phyloP scores from a whole-genome alignment of 257 asterid genomes.

The Gentiana macrophylla region DNA sequence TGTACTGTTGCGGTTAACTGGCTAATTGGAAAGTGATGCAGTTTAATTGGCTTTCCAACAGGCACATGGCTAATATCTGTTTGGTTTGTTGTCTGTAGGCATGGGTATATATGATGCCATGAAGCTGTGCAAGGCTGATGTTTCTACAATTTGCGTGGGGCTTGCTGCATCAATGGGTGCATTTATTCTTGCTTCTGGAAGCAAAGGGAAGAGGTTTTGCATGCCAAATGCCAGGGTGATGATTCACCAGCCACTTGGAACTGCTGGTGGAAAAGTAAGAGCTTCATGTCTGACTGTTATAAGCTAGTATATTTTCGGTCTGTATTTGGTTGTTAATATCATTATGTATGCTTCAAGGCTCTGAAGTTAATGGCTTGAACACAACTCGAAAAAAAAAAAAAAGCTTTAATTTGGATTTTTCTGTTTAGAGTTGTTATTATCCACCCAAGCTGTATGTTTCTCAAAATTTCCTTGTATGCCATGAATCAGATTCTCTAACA shows the following conservation, averaged over 20 bases:
- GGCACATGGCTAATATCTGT: not conserved
- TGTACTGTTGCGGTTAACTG: not conserved
- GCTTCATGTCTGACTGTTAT: too few relatives aligned
- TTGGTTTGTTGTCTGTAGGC: slow-evolving; percentile 34
- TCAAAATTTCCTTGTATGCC: too few relatives aligned
- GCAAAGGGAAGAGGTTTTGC: slow-evolving; percentile 89
- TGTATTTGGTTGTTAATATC: too few relatives aligned
- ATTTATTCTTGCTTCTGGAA: slow-evolving; percentile 81
- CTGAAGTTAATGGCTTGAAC: not conserved
- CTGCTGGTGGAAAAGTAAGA: slow-evolving; percentile 66
- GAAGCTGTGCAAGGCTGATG: slow-evolving; percentile 96
- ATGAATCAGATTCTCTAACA: too few relatives aligned
- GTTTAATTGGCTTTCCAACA: not conserved
- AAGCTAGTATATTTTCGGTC: too few relatives aligned
- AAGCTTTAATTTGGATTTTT: too few relatives aligned
- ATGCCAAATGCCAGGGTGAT: slow-evolving; percentile 97
- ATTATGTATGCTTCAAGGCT: not conserved
- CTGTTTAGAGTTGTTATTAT: too few relatives aligned
- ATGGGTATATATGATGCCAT: slow-evolving; percentile 98
- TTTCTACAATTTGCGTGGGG: slow-evolving; percentile 89
- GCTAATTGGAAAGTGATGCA: not conserved
- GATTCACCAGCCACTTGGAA: slow-evolving; percentile 95
- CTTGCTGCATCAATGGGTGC: slow-evolving; percentile 97
- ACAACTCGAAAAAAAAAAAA: too few relatives aligned
- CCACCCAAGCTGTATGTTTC: too few relatives aligned